Evolutionary conservation across 225 moss, liverwort and hornwort species (phyloP).

Genomic region (Climacium dendroides): DNA sequence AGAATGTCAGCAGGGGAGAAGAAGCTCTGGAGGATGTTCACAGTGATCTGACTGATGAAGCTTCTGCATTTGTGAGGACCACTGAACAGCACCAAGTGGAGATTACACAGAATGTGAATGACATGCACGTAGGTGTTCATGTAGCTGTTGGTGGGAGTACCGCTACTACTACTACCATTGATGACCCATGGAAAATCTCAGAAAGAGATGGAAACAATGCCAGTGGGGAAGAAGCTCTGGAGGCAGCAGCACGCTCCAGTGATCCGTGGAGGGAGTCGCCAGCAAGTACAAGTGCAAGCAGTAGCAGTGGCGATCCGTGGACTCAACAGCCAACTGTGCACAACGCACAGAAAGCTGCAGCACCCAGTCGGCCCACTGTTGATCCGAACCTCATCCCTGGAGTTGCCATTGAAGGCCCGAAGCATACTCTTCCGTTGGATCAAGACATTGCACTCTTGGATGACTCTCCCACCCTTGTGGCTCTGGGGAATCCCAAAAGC

Average conservation of each 20-base stretch:
- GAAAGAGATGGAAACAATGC: background rate
- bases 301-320: constrained; percentile 5
- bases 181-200: constrained; percentile 13
- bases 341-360: background rate
- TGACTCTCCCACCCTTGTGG: constrained; percentile 18
- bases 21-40: background rate
- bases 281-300: background rate
- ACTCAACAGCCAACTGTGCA: background rate
- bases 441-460: constrained; percentile 7
- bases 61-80: background rate
- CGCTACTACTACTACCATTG: background rate
- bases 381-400: constrained; percentile 33
- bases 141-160: background rate
- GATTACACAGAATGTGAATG: background rate
- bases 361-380: constrained; percentile 1
- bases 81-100: background rate
- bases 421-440: constrained; percentile 41
- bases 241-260: background rate
- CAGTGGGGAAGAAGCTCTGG: background rate
- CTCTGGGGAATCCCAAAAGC: constrained; percentile 27
- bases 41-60: background rate
- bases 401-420: constrained; percentile 44
- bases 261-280: constrained; percentile 12
- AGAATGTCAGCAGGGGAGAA: background rate
- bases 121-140: constrained; percentile 3